Base-by-base conservation (phyloP, 768 basidiomycete genomes). In the Tylopilus sp. region DNA sequence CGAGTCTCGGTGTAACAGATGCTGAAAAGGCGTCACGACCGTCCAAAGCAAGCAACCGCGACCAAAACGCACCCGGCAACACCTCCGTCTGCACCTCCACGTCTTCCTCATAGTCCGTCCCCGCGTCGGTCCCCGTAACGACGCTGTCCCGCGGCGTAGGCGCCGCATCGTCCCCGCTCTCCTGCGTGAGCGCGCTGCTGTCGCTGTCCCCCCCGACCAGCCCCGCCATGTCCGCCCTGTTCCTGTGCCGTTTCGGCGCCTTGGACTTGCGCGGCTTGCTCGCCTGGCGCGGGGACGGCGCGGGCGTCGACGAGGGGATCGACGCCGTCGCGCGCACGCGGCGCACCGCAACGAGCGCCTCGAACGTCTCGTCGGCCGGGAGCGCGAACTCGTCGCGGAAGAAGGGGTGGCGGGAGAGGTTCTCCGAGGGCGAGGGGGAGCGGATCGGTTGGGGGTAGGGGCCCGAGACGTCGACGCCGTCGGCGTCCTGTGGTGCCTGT, bases 181-280 rank as follows among this genome's bases (percentile, higher is more conserved):
- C 88, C 64, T 87, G 84, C 4, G 89, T 92, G 61, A 92, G 66
- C 25, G 86, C 89, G 57, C 89, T 91, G 61, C 87, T 89, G 57
- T 91, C 89, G 63, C 89, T 91, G 62, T 92, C 88, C 1, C 89
- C 89, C 14, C 82, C 83, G 3, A 90, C 80, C n/a, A 90, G 69
- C 0, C 88, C 88, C 0, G 87, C 86, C 71, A 86, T 73, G 52
- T 84, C 80, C 8, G 81, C 76, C 59, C 68, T 74, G 37, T 69
- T 73, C 57, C 66, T 71, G 52, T 67, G 67, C 33, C 71, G 69
- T 59, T 82, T 83, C 22, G 78, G 81, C 55, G 74, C 77, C 38
- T 76, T 75, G 30, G 71, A 76, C 59, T 73, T 74, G n/a, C 72
- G 70, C 11, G 60, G 51, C 50, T 66, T 62, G 59, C 60, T 63